These are phyloP conservation scores for Penicillium chermesinum DNA, from an alignment of 495 filamentous ascomycete species.

Conservation along the genomic window DNA sequence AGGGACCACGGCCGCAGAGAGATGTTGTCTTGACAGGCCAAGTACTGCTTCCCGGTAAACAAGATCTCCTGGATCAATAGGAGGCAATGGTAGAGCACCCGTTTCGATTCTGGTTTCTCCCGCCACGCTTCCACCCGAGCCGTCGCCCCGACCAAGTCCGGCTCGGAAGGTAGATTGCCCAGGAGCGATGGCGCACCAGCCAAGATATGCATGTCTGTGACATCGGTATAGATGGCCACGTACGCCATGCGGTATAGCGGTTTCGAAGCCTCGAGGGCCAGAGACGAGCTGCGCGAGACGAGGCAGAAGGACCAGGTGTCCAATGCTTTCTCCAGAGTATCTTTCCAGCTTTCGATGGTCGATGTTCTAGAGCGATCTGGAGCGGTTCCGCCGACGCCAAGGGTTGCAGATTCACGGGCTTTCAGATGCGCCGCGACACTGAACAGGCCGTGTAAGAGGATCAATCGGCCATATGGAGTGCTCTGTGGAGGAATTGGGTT, in stretches of 20 bases:
- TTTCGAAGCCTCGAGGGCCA: background rate
- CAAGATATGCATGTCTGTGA: background rate
- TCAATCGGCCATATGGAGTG: background rate
- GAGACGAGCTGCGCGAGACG: background rate
- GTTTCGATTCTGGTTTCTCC: background rate
- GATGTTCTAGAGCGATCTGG: background rate
- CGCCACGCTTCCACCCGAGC: background rate
- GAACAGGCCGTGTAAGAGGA: background rate
- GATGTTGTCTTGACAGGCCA: background rate
- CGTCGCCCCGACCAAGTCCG: background rate
- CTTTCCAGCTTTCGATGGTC: background rate
- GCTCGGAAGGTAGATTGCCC: background rate
- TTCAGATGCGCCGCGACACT: background rate
- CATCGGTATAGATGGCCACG: slow-evolving; percentile 1
- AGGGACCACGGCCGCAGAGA: background rate
- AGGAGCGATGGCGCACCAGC: background rate
- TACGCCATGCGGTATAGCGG: background rate
- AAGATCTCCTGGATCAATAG: background rate
- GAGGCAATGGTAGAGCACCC: background rate
- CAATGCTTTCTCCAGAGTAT: slow-evolving; percentile 1
- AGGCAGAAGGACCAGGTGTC: slow-evolving; percentile 1
- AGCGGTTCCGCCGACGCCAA: background rate
- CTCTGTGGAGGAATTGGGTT: background rate
- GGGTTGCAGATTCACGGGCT: background rate
- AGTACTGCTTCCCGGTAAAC: background rate